Evolutionary conservation across 2,329 filamentous ascomycete species (phyloP).

Genomic region (Fusarium sp.): DNA sequence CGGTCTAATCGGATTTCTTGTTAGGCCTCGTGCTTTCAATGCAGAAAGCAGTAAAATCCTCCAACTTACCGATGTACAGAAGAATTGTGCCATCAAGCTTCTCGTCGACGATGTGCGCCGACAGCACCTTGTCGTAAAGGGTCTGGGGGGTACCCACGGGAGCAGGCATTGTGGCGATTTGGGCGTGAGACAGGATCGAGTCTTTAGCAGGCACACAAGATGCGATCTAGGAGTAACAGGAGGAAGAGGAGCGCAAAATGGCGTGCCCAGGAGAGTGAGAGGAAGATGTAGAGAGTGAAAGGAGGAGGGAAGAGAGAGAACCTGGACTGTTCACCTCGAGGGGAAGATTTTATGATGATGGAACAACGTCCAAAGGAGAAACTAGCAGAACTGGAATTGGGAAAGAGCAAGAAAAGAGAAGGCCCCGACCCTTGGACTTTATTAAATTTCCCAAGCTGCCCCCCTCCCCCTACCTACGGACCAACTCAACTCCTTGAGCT

Average conservation of each 20-base stretch:
- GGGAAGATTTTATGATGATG: constrained; percentile 1
- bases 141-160: constrained; percentile 79
- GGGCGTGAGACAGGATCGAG: background rate
- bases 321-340: background rate
- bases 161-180: constrained; percentile 74
- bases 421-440: constrained; percentile 35
- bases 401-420: constrained; percentile 14
- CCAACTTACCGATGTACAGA: constrained; percentile 84
- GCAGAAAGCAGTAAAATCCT: background rate
- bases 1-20: constrained; percentile 67
- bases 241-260: background rate
- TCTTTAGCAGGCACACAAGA: background rate
- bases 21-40: constrained; percentile 15
- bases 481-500: constrained; percentile 38
- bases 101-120: constrained; percentile 94
- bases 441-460: constrained; percentile 39
- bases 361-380: background rate
- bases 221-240: background rate
- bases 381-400: constrained; percentile 16
- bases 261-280: background rate
- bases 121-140: constrained; percentile 97
- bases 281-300: background rate
- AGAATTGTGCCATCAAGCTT: constrained; percentile 92
- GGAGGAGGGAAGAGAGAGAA: constrained; percentile 10
- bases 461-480: constrained; percentile 7